Conservation (phyloP, 805 yeast genomes). For the Candida odintsovae region DNA sequence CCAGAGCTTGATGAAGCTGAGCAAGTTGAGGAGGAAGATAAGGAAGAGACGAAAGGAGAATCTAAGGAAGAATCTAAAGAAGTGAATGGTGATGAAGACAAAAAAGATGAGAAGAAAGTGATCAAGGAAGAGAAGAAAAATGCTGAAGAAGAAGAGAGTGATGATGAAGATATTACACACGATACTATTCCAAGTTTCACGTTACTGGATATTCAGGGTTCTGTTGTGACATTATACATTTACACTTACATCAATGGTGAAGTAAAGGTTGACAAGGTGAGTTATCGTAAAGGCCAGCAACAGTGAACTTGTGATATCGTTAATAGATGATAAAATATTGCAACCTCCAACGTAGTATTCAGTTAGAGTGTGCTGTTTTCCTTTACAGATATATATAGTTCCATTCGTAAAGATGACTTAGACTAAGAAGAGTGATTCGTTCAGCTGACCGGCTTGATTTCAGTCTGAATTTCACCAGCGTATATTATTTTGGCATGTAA, state of each 20-base stretch:
- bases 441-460: no score
- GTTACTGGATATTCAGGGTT: conserved; percentile 76
- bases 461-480: no score
- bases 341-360: background rate
- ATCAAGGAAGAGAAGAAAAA: conserved; percentile 14
- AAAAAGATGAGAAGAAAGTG: background rate
- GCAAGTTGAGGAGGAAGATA: conserved; percentile 25
- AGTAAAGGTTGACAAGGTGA: conserved; percentile 85
- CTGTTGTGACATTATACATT: conserved; percentile 73
- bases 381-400: no score
- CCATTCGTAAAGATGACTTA: no score
- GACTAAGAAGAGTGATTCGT: no score
- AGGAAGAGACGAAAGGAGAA: conserved; percentile 23
- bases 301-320: background rate
- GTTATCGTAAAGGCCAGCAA: conserved; percentile 46
- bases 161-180: conserved; percentile 17
- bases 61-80: conserved; percentile 8
- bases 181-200: conserved; percentile 74
- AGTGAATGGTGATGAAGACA: conserved; percentile 6
- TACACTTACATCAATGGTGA: conserved; percentile 78
- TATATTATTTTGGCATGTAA: no score
- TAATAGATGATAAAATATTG: background rate
- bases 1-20: conserved; percentile 46
- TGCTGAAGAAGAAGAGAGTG: conserved; percentile 18
- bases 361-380: no score